phyloP scores from a whole-genome alignment of 2,329 filamentous ascomycete genomes.

The Cercospora nicotianae region DNA sequence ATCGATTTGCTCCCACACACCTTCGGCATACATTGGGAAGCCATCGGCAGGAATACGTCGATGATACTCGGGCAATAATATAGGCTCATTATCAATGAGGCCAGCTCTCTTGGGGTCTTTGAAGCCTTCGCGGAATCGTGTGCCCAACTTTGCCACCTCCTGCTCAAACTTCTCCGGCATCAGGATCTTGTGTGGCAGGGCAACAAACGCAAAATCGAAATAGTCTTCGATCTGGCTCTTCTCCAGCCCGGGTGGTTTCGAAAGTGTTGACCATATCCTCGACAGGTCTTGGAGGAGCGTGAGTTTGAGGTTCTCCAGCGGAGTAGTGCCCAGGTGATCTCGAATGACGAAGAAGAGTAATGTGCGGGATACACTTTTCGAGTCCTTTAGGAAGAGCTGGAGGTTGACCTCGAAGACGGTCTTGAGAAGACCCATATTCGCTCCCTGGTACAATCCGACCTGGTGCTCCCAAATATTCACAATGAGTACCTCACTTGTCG shows the following conservation, averaged over 20 bases:
- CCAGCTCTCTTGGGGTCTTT: conserved; percentile 64
- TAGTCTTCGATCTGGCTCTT: conserved; percentile 91
- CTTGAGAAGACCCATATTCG: conserved; percentile 98
- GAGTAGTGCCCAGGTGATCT: conserved; percentile 90
- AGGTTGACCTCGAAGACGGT: conserved; percentile 99
- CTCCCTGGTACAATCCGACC: conserved; percentile 94
- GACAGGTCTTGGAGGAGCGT: conserved; percentile 87
- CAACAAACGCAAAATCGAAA: conserved; percentile 97
- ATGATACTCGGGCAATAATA: conserved; percentile 94
- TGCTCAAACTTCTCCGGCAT: conserved; percentile 86
- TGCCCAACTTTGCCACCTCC: conserved; percentile 76
- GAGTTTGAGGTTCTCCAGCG: conserved; percentile 82
- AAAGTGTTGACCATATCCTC: conserved; percentile 89
- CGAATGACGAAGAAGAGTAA: conserved; percentile 98
- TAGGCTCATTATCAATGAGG: conserved; percentile 69
- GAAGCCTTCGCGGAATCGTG: conserved; percentile 79
- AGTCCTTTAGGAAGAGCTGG: conserved; percentile 94
- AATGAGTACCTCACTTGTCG: conserved; percentile 95
- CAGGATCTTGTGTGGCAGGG: conserved; percentile 92
- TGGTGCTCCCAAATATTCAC: conserved; percentile 99
- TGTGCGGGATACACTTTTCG: conserved; percentile 84
- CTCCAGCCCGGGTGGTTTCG: conserved; percentile 87
- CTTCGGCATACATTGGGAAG: conserved; percentile 90
- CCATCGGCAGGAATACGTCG: conserved; percentile 93
- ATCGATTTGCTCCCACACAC: conserved; percentile 97